Evolutionary conservation across 208 protist species (phyloP).

Genomic region (Zelonia costaricensis): DNA sequence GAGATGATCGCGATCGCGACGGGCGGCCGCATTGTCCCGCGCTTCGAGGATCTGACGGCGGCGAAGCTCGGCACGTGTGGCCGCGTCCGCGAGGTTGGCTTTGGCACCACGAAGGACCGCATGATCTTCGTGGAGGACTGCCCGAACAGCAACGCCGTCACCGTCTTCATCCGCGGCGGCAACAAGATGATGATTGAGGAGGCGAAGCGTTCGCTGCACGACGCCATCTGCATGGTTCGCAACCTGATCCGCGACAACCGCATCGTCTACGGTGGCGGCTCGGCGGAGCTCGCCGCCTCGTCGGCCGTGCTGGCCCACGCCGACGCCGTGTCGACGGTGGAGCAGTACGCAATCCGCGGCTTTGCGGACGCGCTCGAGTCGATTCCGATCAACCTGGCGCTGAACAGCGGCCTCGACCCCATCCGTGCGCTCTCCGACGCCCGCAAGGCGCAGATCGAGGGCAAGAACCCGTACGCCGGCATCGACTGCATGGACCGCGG

Average conservation of each 20-base stretch:
- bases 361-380: slow-evolving; percentile 99
- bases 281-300: slow-evolving; percentile 98
- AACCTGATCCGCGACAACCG: slow-evolving; percentile 99
- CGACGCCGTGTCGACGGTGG: slow-evolving; percentile 93
- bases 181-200: slow-evolving; percentile 99
- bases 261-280: slow-evolving; percentile 99
- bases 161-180: slow-evolving; percentile 99
- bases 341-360: slow-evolving; percentile 99
- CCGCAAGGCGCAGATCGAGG: slow-evolving; percentile 95
- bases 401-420: slow-evolving; percentile 98
- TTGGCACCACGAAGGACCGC: slow-evolving; percentile 98
- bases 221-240: slow-evolving; percentile 99
- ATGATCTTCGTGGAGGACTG: slow-evolving; percentile 99
- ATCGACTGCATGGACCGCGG: slow-evolving; percentile 98
- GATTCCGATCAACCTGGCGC: slow-evolving; percentile 99
- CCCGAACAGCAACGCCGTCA: slow-evolving; percentile 98
- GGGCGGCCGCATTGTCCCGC: slow-evolving; percentile 98
- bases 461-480: slow-evolving; percentile 96
- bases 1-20: slow-evolving; percentile 99
- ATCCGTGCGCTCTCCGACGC: slow-evolving; percentile 97
- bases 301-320: slow-evolving; percentile 93
- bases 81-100: slow-evolving; percentile 90
- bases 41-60: slow-evolving; percentile 98
- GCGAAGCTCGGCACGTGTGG: slow-evolving; percentile 98
- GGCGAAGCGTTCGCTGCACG: slow-evolving; percentile 99